Base-by-base conservation (phyloP, 2,329 filamentous ascomycete species). In the Passalora sequoiae region DNA sequence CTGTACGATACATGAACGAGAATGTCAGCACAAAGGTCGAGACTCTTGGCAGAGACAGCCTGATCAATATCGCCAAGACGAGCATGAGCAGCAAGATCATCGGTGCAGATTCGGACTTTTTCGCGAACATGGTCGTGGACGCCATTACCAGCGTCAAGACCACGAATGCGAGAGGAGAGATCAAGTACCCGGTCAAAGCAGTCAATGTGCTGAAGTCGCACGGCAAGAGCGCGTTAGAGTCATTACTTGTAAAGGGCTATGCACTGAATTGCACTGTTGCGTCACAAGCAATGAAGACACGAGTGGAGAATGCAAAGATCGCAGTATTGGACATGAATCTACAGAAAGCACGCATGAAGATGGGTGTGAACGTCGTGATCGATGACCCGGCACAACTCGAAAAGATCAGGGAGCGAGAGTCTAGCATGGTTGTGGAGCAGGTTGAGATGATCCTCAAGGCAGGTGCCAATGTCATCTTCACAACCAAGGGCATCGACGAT, bases 51-150 rank as follows among this genome's bases (percentile, higher is more conserved):
- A 83, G 86, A 49, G 92, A 97, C 51, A 92, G 87, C 47, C 78
- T 98, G 56, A 68, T 97, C 62, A 96, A 81, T 71, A 96, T 98
- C 65, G 92, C 92, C 51, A 97, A 91, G 75, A 98, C 92, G 15
- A 96, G 89, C 62, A 98, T 98, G 91, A 96, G 89, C 40, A 94
- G 87, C 76, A 98, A 98, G 74, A 94, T 98, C 63, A 97, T 98
- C 65, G 92, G 92, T 45, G 74, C 86, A 44, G 92, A 98, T 69
- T 89, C 87, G 9, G 89, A 95, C 53, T 98, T 98, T 74, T 98
- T 98, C 64, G 81, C 91, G 57, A 86, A 92, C 70, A 94, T 98
- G 84, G 89, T 89, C 9, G 92, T 98, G 38, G 91, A 98, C 68
- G 89, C 86, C 54, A 96, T 98, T 77, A 82, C 86, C 65, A 85